Percentiles rank a stretch among this genome's conserved stretches.
Evolutionary conservation across 2,329 filamentous ascomycete genomes (phyloP).

Genomic region (Fusarium goolgardi): DNA sequence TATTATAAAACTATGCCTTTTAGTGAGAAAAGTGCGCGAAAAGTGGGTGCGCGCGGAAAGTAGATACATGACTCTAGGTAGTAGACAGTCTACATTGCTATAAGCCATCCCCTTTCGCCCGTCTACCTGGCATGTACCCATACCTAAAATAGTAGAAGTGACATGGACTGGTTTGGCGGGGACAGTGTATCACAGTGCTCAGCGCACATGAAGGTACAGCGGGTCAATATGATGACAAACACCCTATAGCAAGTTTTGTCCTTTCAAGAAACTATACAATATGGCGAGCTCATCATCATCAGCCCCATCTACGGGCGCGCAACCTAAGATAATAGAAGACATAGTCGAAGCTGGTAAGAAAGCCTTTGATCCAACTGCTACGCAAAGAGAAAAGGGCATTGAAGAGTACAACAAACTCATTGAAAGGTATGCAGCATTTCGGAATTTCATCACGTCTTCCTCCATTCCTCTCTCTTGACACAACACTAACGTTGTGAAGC

Average conservation of each 20-base stretch:
- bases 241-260: constrained; percentile 35
- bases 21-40: too few relatives aligned
- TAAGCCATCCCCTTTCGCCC: neutral
- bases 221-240: constrained; percentile 38
- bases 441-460: neutral
- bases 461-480: neutral
- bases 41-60: too few relatives aligned
- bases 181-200: constrained; percentile 38
- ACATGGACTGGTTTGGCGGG: neutral
- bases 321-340: constrained; percentile 50
- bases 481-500: constrained; percentile 41
- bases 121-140: neutral
- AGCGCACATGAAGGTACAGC: constrained; percentile 41
- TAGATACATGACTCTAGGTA: too few relatives aligned
- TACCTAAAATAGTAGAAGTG: neutral
- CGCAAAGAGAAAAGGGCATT: constrained; percentile 50
- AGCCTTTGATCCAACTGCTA: constrained; percentile 60
- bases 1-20: too few relatives aligned
- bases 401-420: constrained; percentile 61
- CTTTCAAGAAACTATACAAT: constrained; percentile 11
- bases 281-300: constrained; percentile 47
- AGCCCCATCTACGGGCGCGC: constrained; percentile 22
- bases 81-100: neutral
- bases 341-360: constrained; percentile 58
- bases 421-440: constrained; percentile 56